These are phyloP conservation scores for Ziziphus jujuba DNA, from an alignment of 306 rosid species.

Conservation along the genomic window DNA sequence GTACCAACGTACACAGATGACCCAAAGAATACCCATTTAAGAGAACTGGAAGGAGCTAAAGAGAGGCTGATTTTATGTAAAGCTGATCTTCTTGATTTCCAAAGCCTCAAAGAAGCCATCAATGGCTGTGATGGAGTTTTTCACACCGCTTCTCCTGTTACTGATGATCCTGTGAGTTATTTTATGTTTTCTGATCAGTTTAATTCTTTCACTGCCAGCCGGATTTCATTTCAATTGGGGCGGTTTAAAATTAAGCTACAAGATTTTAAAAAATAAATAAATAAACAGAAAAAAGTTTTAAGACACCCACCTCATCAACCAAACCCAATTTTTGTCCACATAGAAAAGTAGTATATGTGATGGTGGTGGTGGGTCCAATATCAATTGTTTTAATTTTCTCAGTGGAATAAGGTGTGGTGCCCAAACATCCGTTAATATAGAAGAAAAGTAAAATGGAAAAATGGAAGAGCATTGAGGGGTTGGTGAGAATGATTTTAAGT, in stretches of 20 bases:
- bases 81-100: slow-evolving; percentile 71
- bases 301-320: too few relatives aligned
- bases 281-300: too few relatives aligned
- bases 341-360: not conserved
- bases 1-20: slow-evolving; percentile 49
- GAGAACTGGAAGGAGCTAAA: slow-evolving; percentile 71
- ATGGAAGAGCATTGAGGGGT: not conserved
- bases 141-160: slow-evolving; percentile 85
- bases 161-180: slow-evolving; percentile 69
- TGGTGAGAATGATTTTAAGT: not conserved
- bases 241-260: too few relatives aligned
- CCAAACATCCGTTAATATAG: too few relatives aligned
- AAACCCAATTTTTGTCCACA: too few relatives aligned
- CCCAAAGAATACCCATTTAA: slow-evolving; percentile 76
- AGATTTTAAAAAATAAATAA: too few relatives aligned
- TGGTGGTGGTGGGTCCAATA: not conserved
- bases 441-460: too few relatives aligned
- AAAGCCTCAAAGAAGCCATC: slow-evolving; percentile 55
- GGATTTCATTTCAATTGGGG: too few relatives aligned
- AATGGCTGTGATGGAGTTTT: slow-evolving; percentile 74
- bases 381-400: not conserved
- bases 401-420: too few relatives aligned
- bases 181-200: not conserved
- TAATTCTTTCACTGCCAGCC: too few relatives aligned
- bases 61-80: slow-evolving; percentile 60